These are phyloP conservation scores for Pyrus bretschneideri DNA, from an alignment of 306 rosid genomes.

Conservation along the genomic window DNA sequence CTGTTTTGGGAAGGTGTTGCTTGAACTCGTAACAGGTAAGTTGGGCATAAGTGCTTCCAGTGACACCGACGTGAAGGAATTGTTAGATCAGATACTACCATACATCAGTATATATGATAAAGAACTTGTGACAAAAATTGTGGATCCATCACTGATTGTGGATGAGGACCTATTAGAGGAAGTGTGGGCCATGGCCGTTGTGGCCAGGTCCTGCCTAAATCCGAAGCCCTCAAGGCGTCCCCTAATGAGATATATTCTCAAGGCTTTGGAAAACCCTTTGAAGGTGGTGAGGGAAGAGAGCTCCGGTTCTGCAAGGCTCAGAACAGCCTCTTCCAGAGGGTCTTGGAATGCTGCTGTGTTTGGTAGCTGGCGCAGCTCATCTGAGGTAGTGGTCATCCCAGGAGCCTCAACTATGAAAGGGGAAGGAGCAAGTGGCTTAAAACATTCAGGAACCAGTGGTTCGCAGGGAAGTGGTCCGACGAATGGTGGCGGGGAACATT, in stretches of 20 bases:
- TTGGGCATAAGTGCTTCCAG: conserved; percentile 67
- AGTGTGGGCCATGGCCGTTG: conserved; percentile 96
- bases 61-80: conserved; percentile 48
- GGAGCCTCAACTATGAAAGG: conserved; percentile 40
- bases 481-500: conserved; percentile 45
- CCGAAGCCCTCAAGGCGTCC: conserved; percentile 88
- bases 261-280: conserved; percentile 86
- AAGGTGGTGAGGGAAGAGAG: conserved; percentile 91
- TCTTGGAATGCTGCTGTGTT: conserved; percentile 91
- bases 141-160: conserved; percentile 74
- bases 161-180: conserved; percentile 94
- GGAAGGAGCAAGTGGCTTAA: conserved; percentile 60
- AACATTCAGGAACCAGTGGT: conserved; percentile 65
- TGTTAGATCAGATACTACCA: conserved; percentile 56
- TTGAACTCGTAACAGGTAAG: conserved; percentile 83
- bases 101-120: conserved; percentile 70
- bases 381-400: conserved; percentile 50
- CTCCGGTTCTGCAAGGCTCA: conserved; percentile 63
- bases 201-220: conserved; percentile 87
- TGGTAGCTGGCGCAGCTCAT: conserved; percentile 92
- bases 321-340: conserved; percentile 75
- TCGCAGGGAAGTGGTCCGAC: conserved; percentile 60
- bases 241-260: conserved; percentile 72
- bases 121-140: conserved; percentile 68
- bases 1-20: conserved; percentile 93